Evolutionary conservation across 139 green algal species (phyloP), one percentile per base, ranked within the genome.

Genomic region (Micractinium sp.): DNA sequence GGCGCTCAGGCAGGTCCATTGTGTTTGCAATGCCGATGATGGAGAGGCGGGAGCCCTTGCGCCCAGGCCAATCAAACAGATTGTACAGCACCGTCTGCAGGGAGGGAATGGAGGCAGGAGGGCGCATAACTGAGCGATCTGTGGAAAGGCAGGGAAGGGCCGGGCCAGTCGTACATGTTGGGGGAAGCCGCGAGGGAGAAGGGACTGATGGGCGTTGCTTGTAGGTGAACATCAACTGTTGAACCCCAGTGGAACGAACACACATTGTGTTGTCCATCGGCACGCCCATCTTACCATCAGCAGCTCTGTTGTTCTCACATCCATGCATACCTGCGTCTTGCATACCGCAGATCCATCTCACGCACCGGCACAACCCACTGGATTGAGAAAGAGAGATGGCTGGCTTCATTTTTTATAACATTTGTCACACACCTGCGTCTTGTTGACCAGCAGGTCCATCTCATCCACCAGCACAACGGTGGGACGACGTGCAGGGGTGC

Each of bases 1-100:
- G 94, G 9, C 98, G 93, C 91, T 99, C 95, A 20, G 98, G 97
- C 39, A 99, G 93, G 93, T 99, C 97, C 86, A 99, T 96, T 0
- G 98, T 99, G 95, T 99, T 99, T 82, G 97, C 97, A 80, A 99
- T 98, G 87, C 97, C 97, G 47, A 99, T 96, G 36, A 99, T 94
- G 18, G 92, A 93, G 69, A 99, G 92, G 22, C 93, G 92, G 20
- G 93, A 91, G 85, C 95, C 92, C 41, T 89, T 82, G 53, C 90
- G 90, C 38, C 88, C 90, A 19, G 96, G 96, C 98, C 98, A 99
- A 79, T 99, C 96, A 89, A 99, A 99, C 87, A 99, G 91, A 92
- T 99, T 99, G 95, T 99, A 99, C 82, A 99, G 95, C 89, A 99
- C 96, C 90, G 87, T 88, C 84, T 93, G 87, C 60, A 56, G 96